A percentile compares a stretch with the other conserved stretches of the same genome.
Conservation (phyloP, 371 early-diverging fungal genomes). For the Rhizopus microsporus region DNA sequence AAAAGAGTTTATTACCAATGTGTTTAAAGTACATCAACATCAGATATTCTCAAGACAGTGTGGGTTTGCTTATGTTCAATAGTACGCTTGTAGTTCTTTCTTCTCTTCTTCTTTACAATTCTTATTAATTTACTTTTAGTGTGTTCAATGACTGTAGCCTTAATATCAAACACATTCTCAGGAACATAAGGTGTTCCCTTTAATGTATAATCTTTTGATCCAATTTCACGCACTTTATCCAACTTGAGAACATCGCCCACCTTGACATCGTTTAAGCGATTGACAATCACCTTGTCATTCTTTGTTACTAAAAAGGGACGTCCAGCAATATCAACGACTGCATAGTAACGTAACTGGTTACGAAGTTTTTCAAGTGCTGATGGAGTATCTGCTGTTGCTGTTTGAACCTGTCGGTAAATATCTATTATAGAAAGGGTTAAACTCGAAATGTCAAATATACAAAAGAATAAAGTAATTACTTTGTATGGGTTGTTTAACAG, state of each 20-base stretch:
- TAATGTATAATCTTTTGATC: slow-evolving; percentile 83
- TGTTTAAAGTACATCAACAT: slow-evolving; percentile 60
- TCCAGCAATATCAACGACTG: slow-evolving; percentile 87
- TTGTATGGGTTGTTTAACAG: slow-evolving; percentile 22
- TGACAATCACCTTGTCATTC: slow-evolving; percentile 86
- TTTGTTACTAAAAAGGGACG: slow-evolving; percentile 86
- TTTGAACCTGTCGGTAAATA: slow-evolving; percentile 22
- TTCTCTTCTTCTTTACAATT: slow-evolving; percentile 86
- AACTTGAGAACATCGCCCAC: slow-evolving; percentile 89
- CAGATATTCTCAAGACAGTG: slow-evolving; percentile 77
- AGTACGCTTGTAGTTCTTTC: slow-evolving; percentile 82
- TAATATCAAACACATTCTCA: slow-evolving; percentile 69
- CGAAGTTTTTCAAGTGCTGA: slow-evolving; percentile 44
- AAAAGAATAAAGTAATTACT: slow-evolving; percentile 15
- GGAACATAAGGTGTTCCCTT: slow-evolving; percentile 86
- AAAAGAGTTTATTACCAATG: background rate
- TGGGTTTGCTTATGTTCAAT: slow-evolving; percentile 72
- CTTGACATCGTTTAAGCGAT: slow-evolving; percentile 75
- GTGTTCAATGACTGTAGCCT: slow-evolving; percentile 91
- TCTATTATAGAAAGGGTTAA: slow-evolving; percentile 6
- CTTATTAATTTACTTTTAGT: slow-evolving; percentile 76
- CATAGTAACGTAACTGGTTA: slow-evolving; percentile 70
- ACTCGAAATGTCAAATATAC: background rate
- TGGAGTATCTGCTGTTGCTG: slow-evolving; percentile 15
- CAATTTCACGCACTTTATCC: slow-evolving; percentile 87